Percentiles rank a stretch among this genome's conserved stretches.
Evolutionary conservation across 1,284 basidiomycete species (phyloP).

Genomic region (Tremellales sp.): DNA sequence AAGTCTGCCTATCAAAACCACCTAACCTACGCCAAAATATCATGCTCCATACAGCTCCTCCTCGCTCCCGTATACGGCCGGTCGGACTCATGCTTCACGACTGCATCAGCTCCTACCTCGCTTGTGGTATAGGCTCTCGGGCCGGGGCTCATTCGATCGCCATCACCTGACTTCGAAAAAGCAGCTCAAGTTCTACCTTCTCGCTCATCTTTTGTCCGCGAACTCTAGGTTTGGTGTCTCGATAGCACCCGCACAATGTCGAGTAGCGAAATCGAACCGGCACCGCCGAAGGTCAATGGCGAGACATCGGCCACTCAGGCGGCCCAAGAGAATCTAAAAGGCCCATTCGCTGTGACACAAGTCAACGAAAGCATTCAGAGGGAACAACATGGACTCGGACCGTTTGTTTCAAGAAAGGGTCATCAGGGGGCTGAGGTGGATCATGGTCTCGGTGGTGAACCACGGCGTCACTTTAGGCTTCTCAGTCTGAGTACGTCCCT

Average conservation of each 20-base stretch:
- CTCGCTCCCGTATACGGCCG: no score
- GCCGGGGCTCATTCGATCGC: no score
- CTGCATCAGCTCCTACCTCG: no score
- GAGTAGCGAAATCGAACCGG: not conserved
- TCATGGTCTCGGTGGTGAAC: not conserved
- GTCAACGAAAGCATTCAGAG: conserved; percentile 22
- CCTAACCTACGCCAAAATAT: no score
- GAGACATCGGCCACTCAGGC: not conserved
- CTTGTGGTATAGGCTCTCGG: no score
- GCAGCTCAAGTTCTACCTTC: no score
- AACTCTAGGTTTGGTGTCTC: not conserved
- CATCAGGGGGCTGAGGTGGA: not conserved
- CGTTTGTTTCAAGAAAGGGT: conserved; percentile 10
- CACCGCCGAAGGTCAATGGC: not conserved
- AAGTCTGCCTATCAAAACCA: no score
- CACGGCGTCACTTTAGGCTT: conserved; percentile 18
- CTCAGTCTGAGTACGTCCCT: conserved; percentile 17
- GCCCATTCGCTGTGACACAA: conserved; percentile 15
- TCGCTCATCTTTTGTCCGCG: no score
- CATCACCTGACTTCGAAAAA: no score
- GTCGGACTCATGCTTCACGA: no score
- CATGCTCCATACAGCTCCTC: no score
- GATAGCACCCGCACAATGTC: not conserved
- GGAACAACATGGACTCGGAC: conserved; percentile 21
- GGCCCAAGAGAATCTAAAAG: conserved; percentile 12